Base-by-base conservation (phyloP, 495 filamentous ascomycete genomes). In the Penicillium arizonense region DNA sequence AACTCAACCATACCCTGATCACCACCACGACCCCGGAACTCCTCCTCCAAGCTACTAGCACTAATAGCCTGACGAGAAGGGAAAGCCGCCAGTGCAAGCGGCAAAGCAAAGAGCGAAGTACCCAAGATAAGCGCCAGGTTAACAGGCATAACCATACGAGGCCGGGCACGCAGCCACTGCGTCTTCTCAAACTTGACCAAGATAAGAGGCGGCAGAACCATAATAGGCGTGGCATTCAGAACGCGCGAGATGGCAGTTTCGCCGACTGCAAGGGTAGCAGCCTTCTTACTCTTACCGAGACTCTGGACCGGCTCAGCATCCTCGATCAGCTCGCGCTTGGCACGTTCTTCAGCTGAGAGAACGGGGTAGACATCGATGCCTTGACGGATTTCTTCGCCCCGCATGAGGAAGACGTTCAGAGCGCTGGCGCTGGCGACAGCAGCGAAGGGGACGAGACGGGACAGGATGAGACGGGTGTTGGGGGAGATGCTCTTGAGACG, bases 381-480 rank as follows among this genome's bases (percentile, higher is more conserved):
- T 41, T 78, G 82, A 62, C 90, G 78, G 55, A 97, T 96, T 73
- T 98, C 94, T 69, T 96, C 92, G 44, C 90, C 88, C 58, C 94
- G 88, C 94, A 98, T 98, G 52, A 98, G 79, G 76, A 96, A 93
- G 30, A 97, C 95, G 68, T 98, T 98, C 38, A 98, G 77, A 1
- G 87, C 90, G 52, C 88, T 89, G 3, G 94, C 94, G 48, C 82
- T 87, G 11, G 91, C 91, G 4, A 98, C 94, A 7, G 94, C 94
- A 0, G 91, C 94, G 63, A 98, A 98, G 24, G 94, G 94, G 11
- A 98, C 91, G 11, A 98, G 82, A 1, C 94, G 83, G 40, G 81
- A 78, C 14, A 96, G 82, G 24, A 92, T 83, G 10, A 87, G 79
- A 45, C 83, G 81, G 12, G 89, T 86, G 30, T 81, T 82, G 1